Base-by-base conservation (phyloP, 228 moss, liverwort and hornwort genomes). In the Sphagnum fallax region DNA sequence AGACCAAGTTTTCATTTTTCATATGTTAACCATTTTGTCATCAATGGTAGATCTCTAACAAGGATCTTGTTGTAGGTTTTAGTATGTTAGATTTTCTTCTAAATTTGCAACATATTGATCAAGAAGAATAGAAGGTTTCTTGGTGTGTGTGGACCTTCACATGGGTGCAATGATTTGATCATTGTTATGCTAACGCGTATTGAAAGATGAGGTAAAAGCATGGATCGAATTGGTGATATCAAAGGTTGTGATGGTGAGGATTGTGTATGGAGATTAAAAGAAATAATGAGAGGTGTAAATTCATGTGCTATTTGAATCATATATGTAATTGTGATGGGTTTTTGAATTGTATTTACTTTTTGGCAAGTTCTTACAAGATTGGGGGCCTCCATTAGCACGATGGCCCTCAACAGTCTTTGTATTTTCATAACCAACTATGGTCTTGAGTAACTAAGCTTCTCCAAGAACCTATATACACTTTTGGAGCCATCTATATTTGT, bases 401-500 rank as follows among this genome's bases (percentile, higher is more conserved):
- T 98, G 98, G 98, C 98, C 65, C 92, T 98, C 4, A 90, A 87
- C 75, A 85, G 98, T 61, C 82, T 98, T n/a, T 92, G 80, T 68
- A 89, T 92, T 77, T 80, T 98, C n/a, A 90, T 98, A 0, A 92
- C 84, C 47, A 80, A 75, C 67, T 80, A 92, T 79, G 94, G 92
- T 67, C 76, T 98, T 75, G 94, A 98, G 79, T 98, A 90, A 70
- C 98, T 92, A 65, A 92, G 94, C 67, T 98, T 92, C 68, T 98
- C 84, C 82, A 90, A 90, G 75, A 98, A 98, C 83, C 87, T 98
- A 1, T 98, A 98, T 73, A 90, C 89, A 13, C 81, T 93, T 11
- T 81, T 94, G 65, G 98, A 98, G 78, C 92, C 98, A 12, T 94
- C 98, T n/a, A 86, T 98, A 71, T 94, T 98, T 76, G 90, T 98